Percentiles rank a stretch among this genome's conserved stretches.
These are phyloP conservation scores for Starmerella tilneyi DNA, from an alignment of 805 yeast species.

Conservation along the genomic window DNA sequence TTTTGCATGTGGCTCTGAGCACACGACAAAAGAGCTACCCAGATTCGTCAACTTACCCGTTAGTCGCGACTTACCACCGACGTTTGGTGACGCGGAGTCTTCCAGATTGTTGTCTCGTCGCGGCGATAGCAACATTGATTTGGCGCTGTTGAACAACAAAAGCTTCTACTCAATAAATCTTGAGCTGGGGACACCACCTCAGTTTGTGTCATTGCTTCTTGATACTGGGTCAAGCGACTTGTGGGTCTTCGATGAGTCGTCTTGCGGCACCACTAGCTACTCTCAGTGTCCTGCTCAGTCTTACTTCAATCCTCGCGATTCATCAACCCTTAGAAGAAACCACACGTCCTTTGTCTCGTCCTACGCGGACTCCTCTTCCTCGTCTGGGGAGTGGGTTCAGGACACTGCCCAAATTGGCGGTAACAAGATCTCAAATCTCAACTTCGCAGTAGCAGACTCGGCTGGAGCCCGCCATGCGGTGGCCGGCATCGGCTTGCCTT, in stretches of 20 bases:
- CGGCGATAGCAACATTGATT: too few species aligned
- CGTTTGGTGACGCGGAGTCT: too few species aligned
- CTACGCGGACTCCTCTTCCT: conserved; percentile 35
- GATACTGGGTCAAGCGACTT: conserved; percentile 67
- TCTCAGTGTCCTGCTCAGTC: conserved; percentile 11
- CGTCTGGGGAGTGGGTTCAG: conserved; percentile 38
- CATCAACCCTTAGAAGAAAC: conserved; percentile 20
- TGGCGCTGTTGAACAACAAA: too few species aligned
- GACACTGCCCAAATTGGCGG: conserved; percentile 48
- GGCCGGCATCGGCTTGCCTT: conserved; percentile 31
- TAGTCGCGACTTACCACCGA: too few species aligned
- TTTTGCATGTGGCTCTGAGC: too few species aligned
- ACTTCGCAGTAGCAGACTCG: conserved; percentile 63
- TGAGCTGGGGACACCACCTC: conserved; percentile 44
- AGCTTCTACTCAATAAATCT: conserved; percentile 2
- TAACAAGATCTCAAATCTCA: conserved; percentile 41
- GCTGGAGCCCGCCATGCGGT: conserved; percentile 53
- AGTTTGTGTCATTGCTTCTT: conserved; percentile 41
- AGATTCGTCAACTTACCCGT: too few species aligned
- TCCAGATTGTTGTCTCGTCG: too few species aligned
- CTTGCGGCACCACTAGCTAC: neutral
- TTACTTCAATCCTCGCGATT: conserved; percentile 22
- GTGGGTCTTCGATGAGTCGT: conserved; percentile 37
- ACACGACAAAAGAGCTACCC: too few species aligned
- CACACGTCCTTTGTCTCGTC: conserved; percentile 18